phyloP scores from a whole-genome alignment of 2,329 filamentous ascomycete species.

The Fusarium longipes region DNA sequence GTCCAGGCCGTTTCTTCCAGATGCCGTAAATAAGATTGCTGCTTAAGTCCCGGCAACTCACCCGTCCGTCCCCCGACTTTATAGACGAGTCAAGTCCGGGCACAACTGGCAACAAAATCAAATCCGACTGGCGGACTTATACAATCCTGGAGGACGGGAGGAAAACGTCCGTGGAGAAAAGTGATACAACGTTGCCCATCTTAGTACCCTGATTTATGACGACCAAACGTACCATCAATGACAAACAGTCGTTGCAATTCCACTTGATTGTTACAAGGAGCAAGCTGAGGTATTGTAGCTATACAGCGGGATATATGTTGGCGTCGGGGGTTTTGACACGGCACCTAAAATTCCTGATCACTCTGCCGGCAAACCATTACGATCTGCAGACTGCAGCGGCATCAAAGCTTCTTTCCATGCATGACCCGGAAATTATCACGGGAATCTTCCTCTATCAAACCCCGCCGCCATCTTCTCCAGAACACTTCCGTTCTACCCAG shows the following conservation, averaged over 20 bases:
- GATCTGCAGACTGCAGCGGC: neutral
- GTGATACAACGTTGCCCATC: neutral
- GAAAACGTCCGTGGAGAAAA: neutral
- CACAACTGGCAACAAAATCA: neutral
- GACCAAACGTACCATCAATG: neutral
- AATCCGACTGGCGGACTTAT: conserved; percentile 1
- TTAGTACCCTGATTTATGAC: neutral
- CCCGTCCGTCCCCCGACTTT: neutral
- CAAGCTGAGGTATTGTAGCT: neutral
- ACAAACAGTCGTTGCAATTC: neutral
- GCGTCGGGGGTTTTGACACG: neutral
- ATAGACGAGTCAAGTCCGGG: neutral
- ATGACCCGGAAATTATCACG: conserved; percentile 1
- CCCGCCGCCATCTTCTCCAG: neutral
- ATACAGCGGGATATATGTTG: neutral
- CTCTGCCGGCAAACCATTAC: neutral
- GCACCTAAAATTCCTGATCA: neutral
- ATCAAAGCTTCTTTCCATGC: neutral
- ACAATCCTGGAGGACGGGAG: neutral
- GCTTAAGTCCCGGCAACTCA: neutral
- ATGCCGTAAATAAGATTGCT: neutral
- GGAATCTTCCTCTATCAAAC: neutral
- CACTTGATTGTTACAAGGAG: neutral
- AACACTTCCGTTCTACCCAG: neutral
- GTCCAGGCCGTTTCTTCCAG: neutral